Conservation (phyloP, 441 rosid genomes). For the Syzygium malaccense region DNA sequence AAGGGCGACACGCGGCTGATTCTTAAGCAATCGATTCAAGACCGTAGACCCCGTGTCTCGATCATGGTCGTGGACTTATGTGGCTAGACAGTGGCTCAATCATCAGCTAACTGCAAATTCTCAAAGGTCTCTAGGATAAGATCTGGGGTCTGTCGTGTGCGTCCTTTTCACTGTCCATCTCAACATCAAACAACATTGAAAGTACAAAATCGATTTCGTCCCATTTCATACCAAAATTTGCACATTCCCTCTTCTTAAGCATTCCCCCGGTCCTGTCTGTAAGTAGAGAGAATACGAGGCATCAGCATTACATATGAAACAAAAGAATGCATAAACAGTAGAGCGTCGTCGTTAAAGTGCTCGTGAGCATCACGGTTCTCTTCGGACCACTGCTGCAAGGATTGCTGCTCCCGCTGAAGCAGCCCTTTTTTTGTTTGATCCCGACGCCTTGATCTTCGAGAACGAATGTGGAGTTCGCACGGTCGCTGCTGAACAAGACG, state of each 20-base stretch:
- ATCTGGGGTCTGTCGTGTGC: neutral
- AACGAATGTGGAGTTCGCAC: constrained; percentile 51
- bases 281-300: neutral
- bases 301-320: neutral
- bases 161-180: neutral
- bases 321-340: constrained; percentile 12
- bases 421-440: constrained; percentile 67
- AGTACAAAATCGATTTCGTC: neutral
- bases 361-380: constrained; percentile 6
- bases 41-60: neutral
- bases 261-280: neutral
- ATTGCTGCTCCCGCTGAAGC: constrained; percentile 65
- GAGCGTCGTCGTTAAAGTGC: constrained; percentile 7
- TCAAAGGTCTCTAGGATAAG: neutral
- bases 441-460: constrained; percentile 75
- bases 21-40: neutral
- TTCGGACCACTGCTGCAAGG: constrained; percentile 49
- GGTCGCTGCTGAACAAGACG: constrained; percentile 50
- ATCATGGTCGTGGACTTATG: neutral
- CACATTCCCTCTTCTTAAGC: neutral
- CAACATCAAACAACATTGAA: neutral
- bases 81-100: neutral
- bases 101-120: neutral
- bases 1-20: neutral
- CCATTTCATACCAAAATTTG: neutral